Base-by-base conservation (phyloP, 2,329 filamentous ascomycete species). In the Pseudogymnoascus sp. region DNA sequence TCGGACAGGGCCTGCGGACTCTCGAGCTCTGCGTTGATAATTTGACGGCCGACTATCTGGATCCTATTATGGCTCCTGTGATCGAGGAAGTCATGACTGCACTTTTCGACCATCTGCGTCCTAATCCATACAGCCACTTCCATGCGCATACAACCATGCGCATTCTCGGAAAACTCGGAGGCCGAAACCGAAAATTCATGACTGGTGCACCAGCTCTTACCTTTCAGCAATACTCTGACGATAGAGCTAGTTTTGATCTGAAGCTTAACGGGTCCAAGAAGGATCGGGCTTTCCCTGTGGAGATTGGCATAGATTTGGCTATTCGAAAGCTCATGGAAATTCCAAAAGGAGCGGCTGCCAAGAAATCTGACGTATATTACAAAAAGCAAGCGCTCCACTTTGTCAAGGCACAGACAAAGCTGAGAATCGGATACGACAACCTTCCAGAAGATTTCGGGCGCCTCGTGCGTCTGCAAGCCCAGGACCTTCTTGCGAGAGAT, bases 71-170 rank as follows among this genome's bases (percentile, higher is more conserved):
- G 93, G 91, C 93, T 1, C 96, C 95, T 0, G 96, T 97, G 26
- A 97, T 99, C 75, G 93, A 99, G 70, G 95, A 99, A 73, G 81
- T 99, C 51, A 99, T 99, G 95, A 95, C 92, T 57, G 93, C 93
- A 1, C 81, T 99, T 1, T 99, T 96, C 82, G 93, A 97, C 67
- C 96, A 99, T 74, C 82, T 99, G 45, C 90, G 89, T 70, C 96
- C 95, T 6, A 88, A 93, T 67, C 95, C 95, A 0, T 96, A 99
- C 75, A 96, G 90, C 70, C 96, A 99, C 75, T 96, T 97, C 75
- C 93, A 97, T 72, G 91, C 96, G 0, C 95, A 99, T 73, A 97
- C 95, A 0, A 97, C 95, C 0, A 96, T 99, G 87, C 83, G 95
- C 54, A 99, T 99, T 64, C 82, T 99, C 1, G 95, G 95, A 12